Evolutionary conservation across 225 moss, liverwort and hornwort genomes (phyloP), one percentile per base, ranked within the genome.

Genomic region (Lunularia cruciata): DNA sequence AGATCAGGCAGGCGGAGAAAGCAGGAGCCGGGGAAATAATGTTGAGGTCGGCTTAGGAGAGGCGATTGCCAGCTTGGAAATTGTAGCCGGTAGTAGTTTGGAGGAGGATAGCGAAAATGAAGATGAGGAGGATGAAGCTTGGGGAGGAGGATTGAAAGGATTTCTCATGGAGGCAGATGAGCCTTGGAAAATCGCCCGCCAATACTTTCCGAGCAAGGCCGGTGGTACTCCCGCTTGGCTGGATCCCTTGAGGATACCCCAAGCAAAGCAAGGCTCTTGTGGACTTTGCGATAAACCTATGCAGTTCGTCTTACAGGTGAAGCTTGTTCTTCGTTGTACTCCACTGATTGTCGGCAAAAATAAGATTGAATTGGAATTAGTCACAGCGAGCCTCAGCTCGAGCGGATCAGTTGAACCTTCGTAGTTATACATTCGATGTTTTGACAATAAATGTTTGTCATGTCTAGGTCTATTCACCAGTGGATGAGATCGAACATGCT

Each of bases 151-250:
- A 48, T 33, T 83, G 72, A 83, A 81, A 59, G 95, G 95, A 5
- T 95, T 89, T 61, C 73, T 87, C 65, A 81, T 78, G 47, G 79
- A 81, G 22, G 57, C 83, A 9, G 78, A 81, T 7, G 72, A 88
- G 61, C 72, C 58, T 0, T 88, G 90, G 95, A 89, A 80, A 78
- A 70, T 92, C 47, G 77, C 73, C 7, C 82, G 95, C 30, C 92
- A 92, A 40, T 92, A 92, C 45, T 95, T 95, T 28, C 95, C 95
- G 3, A 84, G 88, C 23, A 95, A 95, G 57, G 86, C 87, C 0
- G 95, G 95, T 22, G 92, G 95, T 6, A 63, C 84, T 15, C 92
- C 95, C 11, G 86, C 92, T 4, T 95, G 95, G 95, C 61, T 95
- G 76, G 95, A 95, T 62, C 90, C 95, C 2, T 11, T 79, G 16